phyloP scores from a whole-genome alignment of 768 basidiomycete genomes.

The Kwoniella europaea region DNA sequence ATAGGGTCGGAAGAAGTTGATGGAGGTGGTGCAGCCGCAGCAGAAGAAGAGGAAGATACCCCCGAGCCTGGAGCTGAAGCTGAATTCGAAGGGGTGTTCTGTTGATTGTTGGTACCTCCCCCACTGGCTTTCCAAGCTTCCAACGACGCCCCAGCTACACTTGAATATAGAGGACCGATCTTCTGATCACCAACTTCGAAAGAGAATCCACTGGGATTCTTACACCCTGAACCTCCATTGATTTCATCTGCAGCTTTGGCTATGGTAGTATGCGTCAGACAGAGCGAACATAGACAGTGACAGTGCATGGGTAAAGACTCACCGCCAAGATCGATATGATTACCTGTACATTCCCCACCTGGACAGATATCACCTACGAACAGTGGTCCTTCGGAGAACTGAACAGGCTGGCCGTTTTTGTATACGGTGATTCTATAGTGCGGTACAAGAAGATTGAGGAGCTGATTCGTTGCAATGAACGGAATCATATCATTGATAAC shows the following conservation, averaged over 20 bases:
- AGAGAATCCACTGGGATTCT: conserved; percentile 1
- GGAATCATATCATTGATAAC: neutral
- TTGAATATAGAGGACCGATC: neutral
- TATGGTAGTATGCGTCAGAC: neutral
- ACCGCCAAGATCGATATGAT: conserved; percentile 6
- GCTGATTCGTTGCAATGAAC: no score
- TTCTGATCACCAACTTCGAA: neutral
- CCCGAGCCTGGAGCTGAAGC: neutral
- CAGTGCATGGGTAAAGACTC: neutral
- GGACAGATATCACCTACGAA: conserved; percentile 9
- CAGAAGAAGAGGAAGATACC: neutral
- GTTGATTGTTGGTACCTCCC: neutral
- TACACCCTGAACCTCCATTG: neutral
- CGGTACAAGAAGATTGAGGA: neutral
- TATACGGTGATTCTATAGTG: neutral
- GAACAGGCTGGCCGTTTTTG: neutral
- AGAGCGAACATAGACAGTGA: no score
- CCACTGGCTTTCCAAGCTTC: conserved; percentile 1
- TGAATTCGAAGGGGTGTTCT: neutral
- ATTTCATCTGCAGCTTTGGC: neutral
- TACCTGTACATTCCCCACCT: neutral
- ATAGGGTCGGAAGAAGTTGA: neutral
- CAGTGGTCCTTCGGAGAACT: neutral
- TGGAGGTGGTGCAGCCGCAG: neutral
- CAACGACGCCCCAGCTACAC: neutral